Percentiles rank a stretch among this genome's conserved stretches.
These are phyloP conservation scores for Cyathus striatus DNA, from an alignment of 768 basidiomycete genomes.

Conservation along the genomic window DNA sequence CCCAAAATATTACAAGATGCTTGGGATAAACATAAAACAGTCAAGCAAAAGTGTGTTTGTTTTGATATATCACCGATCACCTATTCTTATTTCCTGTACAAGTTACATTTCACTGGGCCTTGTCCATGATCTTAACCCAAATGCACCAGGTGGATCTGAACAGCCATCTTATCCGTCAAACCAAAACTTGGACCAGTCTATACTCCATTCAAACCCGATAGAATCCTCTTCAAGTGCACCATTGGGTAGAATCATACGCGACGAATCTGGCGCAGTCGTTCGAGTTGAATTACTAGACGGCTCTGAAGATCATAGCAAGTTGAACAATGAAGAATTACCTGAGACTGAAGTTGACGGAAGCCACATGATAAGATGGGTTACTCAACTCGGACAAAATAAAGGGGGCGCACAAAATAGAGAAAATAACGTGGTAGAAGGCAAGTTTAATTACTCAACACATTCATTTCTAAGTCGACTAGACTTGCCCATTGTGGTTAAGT, in stretches of 20 bases:
- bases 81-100: constrained; percentile 3
- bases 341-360: constrained; percentile 25
- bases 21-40: constrained; percentile 86
- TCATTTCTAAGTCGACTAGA: too few relatives aligned
- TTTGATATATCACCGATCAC: background rate
- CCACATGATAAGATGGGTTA: constrained; percentile 34
- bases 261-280: constrained; percentile 71
- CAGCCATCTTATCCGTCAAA: too few relatives aligned
- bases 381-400: constrained; percentile 22
- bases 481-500: too few relatives aligned
- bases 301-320: constrained; percentile 14
- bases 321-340: constrained; percentile 17
- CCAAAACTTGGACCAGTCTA: constrained; percentile 12
- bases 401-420: constrained; percentile 9
- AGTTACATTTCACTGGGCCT: constrained; percentile 83
- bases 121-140: constrained; percentile 60
- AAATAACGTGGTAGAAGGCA: constrained; percentile 17
- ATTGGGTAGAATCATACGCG: constrained; percentile 74
- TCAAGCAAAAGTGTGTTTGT: constrained; percentile 79
- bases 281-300: constrained; percentile 62
- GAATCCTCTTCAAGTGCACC: constrained; percentile 29
- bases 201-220: constrained; percentile 6
- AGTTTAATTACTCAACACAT: constrained; percentile 13
- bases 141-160: constrained; percentile 66
- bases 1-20: constrained; percentile 77